A percentile compares a stretch with the other conserved stretches of the same genome.
These are phyloP conservation scores for Pseudogymnoascus verrucosus DNA, from an alignment of 2,329 filamentous ascomycete species.

Conservation along the genomic window DNA sequence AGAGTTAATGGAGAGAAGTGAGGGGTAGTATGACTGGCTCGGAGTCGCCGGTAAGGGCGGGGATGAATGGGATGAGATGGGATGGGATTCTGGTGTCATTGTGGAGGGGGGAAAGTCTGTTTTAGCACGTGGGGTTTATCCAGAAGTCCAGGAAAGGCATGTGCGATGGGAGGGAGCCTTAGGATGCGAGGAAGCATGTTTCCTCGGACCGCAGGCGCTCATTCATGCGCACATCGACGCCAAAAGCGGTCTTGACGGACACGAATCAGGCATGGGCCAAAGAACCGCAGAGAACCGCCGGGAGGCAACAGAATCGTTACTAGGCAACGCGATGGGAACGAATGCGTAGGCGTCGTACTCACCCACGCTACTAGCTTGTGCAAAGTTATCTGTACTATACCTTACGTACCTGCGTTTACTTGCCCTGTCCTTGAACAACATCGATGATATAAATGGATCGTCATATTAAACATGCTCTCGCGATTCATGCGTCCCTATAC, in stretches of 20 bases:
- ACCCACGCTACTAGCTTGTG: neutral
- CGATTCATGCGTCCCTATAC: neutral
- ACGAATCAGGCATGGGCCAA: neutral
- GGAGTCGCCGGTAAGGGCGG: neutral
- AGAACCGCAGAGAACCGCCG: neutral
- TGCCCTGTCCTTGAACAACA: conserved; percentile 3
- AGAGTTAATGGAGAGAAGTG: conserved; percentile 50
- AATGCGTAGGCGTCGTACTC: neutral
- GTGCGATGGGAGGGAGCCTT: neutral
- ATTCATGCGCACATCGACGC: neutral
- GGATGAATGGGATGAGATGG: neutral
- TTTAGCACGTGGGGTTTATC: neutral
- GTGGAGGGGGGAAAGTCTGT: neutral
- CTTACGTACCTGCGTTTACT: conserved; percentile 3
- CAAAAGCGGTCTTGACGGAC: neutral
- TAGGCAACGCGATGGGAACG: neutral
- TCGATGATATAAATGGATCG: conserved; percentile 3
- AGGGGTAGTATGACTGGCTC: neutral
- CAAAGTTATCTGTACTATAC: conserved; percentile 1
- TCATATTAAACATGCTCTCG: conserved; percentile 7
- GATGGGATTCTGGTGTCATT: neutral
- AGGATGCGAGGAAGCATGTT: neutral
- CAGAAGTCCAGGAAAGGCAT: neutral
- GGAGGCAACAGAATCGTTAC: neutral
- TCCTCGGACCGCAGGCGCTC: conserved; percentile 1